Evolutionary conservation across 2,329 filamentous ascomycete genomes (phyloP).

Genomic region (Aspergillus sp.): DNA sequence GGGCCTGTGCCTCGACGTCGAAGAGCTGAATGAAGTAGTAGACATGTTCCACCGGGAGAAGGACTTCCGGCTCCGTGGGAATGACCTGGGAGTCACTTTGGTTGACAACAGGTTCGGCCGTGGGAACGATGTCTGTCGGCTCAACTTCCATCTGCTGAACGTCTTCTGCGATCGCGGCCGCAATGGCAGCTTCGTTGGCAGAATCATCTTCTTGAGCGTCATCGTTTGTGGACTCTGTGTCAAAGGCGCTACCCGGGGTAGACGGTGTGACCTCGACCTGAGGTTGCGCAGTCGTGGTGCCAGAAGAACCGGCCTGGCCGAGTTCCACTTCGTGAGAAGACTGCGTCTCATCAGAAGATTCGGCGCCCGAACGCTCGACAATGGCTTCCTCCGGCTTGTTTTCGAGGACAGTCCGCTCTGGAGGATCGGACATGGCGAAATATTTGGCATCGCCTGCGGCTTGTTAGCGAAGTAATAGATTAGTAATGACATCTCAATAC

Average conservation of each 20-base stretch:
- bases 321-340: slow-evolving; percentile 18
- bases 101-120: slow-evolving; percentile 12
- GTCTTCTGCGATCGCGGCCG: slow-evolving; percentile 31
- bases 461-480: slow-evolving; percentile 6
- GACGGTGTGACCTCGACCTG: neutral
- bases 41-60: slow-evolving; percentile 34
- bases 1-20: slow-evolving; percentile 48
- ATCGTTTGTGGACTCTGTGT: neutral
- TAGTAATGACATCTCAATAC: slow-evolving; percentile 1
- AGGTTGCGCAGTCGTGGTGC: slow-evolving; percentile 4
- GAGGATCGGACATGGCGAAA: slow-evolving; percentile 37
- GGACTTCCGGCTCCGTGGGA: slow-evolving; percentile 13
- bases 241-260: neutral
- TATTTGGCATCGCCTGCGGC: slow-evolving; percentile 32
- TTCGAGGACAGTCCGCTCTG: slow-evolving; percentile 17
- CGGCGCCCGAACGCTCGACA: slow-evolving; percentile 25
- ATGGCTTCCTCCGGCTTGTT: slow-evolving; percentile 32
- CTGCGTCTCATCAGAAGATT: slow-evolving; percentile 21
- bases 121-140: neutral
- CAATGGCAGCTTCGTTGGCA: slow-evolving; percentile 28
- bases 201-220: neutral
- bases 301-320: slow-evolving; percentile 29
- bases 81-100: slow-evolving; percentile 11
- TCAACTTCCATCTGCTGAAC: slow-evolving; percentile 22
- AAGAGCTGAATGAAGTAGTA: slow-evolving; percentile 54